Evolutionary conservation across 495 filamentous ascomycete species (phyloP).

Genomic region (Baudoinia panamericana): DNA sequence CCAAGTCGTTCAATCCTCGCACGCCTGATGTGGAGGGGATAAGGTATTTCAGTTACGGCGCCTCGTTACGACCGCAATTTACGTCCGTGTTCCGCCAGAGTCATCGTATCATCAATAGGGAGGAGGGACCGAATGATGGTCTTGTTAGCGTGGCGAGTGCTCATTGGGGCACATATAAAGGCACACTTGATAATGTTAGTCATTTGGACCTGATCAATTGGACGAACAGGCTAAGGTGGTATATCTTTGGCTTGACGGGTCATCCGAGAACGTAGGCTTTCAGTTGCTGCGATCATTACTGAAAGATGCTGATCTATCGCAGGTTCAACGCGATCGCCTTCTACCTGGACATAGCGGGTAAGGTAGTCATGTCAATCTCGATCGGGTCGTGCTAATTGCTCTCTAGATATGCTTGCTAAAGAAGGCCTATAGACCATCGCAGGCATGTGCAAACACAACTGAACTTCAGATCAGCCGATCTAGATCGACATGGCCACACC

Average conservation of each 20-base stretch:
- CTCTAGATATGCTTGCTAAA: slow-evolving; percentile 61
- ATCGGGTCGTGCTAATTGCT: too few species aligned
- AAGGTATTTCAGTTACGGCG: slow-evolving; percentile 86
- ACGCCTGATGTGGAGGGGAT: slow-evolving; percentile 63
- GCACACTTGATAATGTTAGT: slow-evolving; percentile 74
- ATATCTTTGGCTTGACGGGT: slow-evolving; percentile 52
- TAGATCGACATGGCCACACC: too few species aligned
- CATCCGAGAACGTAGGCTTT: slow-evolving; percentile 46
- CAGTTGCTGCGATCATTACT: neutral
- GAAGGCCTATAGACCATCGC: slow-evolving; percentile 59
- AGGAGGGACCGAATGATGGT: slow-evolving; percentile 83
- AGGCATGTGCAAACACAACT: too few species aligned
- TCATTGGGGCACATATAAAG: slow-evolving; percentile 84
- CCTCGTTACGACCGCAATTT: slow-evolving; percentile 49
- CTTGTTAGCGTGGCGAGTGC: slow-evolving; percentile 79
- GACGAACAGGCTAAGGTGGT: slow-evolving; percentile 72
- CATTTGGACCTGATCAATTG: slow-evolving; percentile 95
- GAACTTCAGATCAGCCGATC: too few species aligned
- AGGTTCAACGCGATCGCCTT: slow-evolving; percentile 95
- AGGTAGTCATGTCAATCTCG: slow-evolving; percentile 18
- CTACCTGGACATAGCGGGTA: slow-evolving; percentile 77
- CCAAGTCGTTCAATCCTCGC: slow-evolving; percentile 63
- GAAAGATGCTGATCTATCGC: slow-evolving; percentile 14
- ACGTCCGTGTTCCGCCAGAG: slow-evolving; percentile 66
- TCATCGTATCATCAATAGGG: slow-evolving; percentile 51